Conservation (phyloP, 2,329 filamentous ascomycete genomes). For the Bipolaris sorokiniana region DNA sequence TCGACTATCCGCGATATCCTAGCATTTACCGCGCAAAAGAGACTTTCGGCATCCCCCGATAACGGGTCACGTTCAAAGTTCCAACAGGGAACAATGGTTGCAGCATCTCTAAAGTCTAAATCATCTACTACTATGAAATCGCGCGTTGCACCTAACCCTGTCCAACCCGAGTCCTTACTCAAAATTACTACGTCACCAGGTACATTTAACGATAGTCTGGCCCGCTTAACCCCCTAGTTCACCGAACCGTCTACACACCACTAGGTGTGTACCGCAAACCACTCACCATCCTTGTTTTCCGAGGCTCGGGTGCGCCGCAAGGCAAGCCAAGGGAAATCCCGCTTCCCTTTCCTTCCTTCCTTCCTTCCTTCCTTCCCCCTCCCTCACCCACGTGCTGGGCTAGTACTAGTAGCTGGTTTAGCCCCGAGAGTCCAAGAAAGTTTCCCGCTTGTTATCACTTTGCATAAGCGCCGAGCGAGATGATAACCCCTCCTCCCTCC, state of each 20-base stretch:
- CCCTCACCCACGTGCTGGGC: background rate
- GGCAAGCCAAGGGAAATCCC: background rate
- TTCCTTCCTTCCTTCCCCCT: background rate
- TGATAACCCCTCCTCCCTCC: background rate
- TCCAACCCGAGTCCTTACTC: too few relatives aligned
- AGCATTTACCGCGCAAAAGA: background rate
- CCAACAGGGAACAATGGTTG: background rate
- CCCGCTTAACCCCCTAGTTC: too few relatives aligned
- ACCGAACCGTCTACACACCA: too few relatives aligned
- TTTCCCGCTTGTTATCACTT: constrained; percentile 3
- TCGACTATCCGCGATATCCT: background rate
- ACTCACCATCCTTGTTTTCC: background rate
- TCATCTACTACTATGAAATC: too few relatives aligned
- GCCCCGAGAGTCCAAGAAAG: background rate
- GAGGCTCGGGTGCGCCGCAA: background rate
- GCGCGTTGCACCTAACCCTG: too few relatives aligned
- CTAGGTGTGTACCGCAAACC: too few relatives aligned
- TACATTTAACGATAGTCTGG: too few relatives aligned
- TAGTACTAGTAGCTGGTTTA: background rate
- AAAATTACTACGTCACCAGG: too few relatives aligned
- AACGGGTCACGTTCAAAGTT: background rate
- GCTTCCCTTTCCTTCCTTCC: background rate
- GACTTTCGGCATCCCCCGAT: background rate
- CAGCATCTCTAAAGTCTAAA: too few relatives aligned
- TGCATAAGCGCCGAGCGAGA: constrained; percentile 15